Evolutionary conservation across 176 grass and related monocot species (phyloP).

Genomic region (Chrysopogon serrulatus): DNA sequence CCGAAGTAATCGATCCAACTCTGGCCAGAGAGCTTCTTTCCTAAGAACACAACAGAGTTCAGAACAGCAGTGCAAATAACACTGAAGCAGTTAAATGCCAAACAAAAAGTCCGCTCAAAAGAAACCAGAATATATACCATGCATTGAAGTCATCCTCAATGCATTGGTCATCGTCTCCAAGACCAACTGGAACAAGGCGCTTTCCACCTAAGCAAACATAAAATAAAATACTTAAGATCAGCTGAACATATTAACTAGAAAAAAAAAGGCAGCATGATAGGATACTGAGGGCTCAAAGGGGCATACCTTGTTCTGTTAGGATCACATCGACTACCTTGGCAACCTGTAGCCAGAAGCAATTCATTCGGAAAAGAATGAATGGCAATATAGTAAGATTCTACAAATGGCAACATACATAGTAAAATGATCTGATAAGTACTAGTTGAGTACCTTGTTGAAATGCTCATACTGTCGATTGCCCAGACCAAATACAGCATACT

Average conservation of each 20-base stretch:
- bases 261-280: not conserved
- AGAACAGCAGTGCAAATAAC: not conserved
- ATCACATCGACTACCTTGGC: slow-evolving; percentile 69
- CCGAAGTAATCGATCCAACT: slow-evolving; percentile 71
- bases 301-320: slow-evolving; percentile 72
- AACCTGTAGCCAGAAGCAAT: slow-evolving; percentile 44
- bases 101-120: not conserved
- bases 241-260: not conserved
- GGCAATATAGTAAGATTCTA: not conserved
- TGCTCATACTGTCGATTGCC: slow-evolving; percentile 92
- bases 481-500: slow-evolving; percentile 86
- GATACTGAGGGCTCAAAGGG: not conserved
- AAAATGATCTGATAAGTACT: not conserved
- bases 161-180: slow-evolving; percentile 93
- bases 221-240: not conserved
- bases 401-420: not conserved
- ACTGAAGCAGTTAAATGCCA: not conserved
- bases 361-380: not conserved
- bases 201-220: slow-evolving; percentile 58
- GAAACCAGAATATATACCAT: slow-evolving; percentile 48
- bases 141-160: slow-evolving; percentile 94
- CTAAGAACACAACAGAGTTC: slow-evolving; percentile 34
- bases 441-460: slow-evolving; percentile 76
- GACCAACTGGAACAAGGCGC: slow-evolving; percentile 67
- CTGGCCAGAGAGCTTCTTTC: slow-evolving; percentile 86